A percentile compares a stretch with the other conserved stretches of the same genome.
These are phyloP conservation scores for Colletotrichum acutatum DNA, from an alignment of 2,329 filamentous ascomycete genomes.

Conservation along the genomic window DNA sequence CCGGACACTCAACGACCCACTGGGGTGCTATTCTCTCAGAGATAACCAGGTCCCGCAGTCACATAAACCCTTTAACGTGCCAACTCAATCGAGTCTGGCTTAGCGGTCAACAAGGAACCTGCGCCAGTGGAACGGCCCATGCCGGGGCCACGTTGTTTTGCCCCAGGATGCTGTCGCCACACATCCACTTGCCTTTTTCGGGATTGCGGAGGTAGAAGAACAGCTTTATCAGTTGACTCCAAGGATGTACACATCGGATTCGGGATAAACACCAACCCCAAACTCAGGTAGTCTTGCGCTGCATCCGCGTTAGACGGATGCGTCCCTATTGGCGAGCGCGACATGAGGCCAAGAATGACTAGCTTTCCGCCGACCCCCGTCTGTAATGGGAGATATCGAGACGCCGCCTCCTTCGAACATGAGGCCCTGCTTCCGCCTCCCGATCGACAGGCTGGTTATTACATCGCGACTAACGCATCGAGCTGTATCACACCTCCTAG, in stretches of 20 bases:
- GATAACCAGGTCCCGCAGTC: background rate
- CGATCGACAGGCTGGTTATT: background rate
- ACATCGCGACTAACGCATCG: background rate
- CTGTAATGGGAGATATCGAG: background rate
- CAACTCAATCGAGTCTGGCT: background rate
- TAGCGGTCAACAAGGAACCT: background rate
- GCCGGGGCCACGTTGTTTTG: background rate
- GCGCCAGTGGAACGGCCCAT: conserved; percentile 14
- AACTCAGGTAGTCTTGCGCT: background rate
- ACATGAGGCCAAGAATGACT: background rate
- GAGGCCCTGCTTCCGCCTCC: background rate
- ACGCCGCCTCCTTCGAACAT: background rate
- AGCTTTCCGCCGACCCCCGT: background rate
- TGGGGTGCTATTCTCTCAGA: background rate
- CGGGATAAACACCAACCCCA: background rate
- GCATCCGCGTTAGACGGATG: background rate
- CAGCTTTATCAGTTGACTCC: background rate
- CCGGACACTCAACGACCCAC: background rate
- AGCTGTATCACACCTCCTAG: background rate
- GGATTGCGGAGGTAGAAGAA: background rate
- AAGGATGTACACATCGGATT: background rate
- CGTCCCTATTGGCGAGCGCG: background rate
- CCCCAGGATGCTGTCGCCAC: background rate
- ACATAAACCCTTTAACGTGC: background rate
- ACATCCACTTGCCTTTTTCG: background rate